These are phyloP conservation scores for Puccinia triticina DNA, from an alignment of 1,284 basidiomycete genomes.

Conservation along the genomic window DNA sequence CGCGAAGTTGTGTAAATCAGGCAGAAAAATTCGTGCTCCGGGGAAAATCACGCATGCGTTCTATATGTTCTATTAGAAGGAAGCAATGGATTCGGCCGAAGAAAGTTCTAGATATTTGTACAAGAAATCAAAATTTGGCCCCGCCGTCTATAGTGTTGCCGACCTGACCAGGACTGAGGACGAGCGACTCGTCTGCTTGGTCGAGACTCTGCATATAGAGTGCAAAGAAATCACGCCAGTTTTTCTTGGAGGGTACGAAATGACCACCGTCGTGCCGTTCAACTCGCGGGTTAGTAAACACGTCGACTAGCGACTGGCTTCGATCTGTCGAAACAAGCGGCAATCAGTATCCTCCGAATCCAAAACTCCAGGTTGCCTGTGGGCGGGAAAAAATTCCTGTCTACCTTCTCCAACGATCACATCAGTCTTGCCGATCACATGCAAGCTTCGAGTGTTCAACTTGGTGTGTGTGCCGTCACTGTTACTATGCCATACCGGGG, in stretches of 20 bases:
- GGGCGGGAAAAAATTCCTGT: not conserved
- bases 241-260: slow-evolving; percentile 47
- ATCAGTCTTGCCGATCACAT: slow-evolving; percentile 49
- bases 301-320: slow-evolving; percentile 24
- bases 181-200: slow-evolving; percentile 16
- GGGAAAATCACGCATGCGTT: not conserved
- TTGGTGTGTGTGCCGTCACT: not conserved
- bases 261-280: slow-evolving; percentile 46
- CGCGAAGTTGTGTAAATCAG: too few relatives aligned
- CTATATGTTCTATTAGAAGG: not conserved
- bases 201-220: slow-evolving; percentile 27
- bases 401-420: slow-evolving; percentile 39
- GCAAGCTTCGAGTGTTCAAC: slow-evolving; percentile 45
- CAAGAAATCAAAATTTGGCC: slow-evolving; percentile 14
- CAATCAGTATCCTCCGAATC: not conserved
- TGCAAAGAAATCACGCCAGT: slow-evolving; percentile 44
- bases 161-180: slow-evolving; percentile 30
- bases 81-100: not conserved
- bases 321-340: slow-evolving; percentile 17
- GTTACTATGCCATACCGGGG: slow-evolving; percentile 4
- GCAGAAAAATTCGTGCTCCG: too few relatives aligned
- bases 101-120: not conserved
- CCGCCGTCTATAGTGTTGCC: not conserved
- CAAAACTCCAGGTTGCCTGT: not conserved
- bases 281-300: slow-evolving; percentile 26